Evolutionary conservation across 1,139 yeast species (phyloP).

Genomic region (Magnusiomyces ingens): DNA sequence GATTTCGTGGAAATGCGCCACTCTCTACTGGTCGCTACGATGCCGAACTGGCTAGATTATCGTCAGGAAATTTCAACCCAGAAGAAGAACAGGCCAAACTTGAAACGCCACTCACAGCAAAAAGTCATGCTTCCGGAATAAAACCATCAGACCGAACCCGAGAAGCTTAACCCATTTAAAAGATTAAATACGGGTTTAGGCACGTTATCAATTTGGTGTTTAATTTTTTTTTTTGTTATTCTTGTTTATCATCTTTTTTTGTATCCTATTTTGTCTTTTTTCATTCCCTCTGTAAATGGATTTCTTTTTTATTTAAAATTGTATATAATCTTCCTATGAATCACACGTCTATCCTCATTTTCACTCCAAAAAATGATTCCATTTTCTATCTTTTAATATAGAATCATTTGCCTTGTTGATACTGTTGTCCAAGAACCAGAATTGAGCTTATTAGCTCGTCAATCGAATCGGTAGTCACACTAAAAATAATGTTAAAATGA

Average conservation of each 20-base stretch:
- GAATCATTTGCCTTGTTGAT: background rate
- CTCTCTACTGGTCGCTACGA: conserved; percentile 88
- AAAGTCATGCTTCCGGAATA: conserved; percentile 2
- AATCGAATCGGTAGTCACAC: conserved; percentile 37
- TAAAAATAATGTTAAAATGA: conserved; percentile 5
- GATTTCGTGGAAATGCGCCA: conserved; percentile 93
- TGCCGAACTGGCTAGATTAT: conserved; percentile 71
- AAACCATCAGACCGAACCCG: background rate
- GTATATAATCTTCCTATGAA: background rate
- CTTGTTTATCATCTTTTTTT: background rate
- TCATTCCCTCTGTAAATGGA: conserved; percentile 10
- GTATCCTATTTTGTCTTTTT: background rate
- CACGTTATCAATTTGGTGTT: background rate
- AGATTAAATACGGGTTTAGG: background rate
- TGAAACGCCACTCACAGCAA: conserved; percentile 2
- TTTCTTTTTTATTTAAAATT: conserved; percentile 4
- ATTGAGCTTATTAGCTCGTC: conserved; percentile 39
- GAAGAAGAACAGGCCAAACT: conserved; percentile 56
- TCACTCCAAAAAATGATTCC: background rate
- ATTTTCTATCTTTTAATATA: background rate
- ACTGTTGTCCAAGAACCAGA: background rate
- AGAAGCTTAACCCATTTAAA: too few relatives aligned
- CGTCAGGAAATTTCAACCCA: conserved; percentile 75
- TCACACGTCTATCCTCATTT: background rate
- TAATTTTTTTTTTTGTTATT: too few relatives aligned